Evolutionary conservation across 2,329 filamentous ascomycete genomes (phyloP).

Genomic region (Sarocladium kiliense): DNA sequence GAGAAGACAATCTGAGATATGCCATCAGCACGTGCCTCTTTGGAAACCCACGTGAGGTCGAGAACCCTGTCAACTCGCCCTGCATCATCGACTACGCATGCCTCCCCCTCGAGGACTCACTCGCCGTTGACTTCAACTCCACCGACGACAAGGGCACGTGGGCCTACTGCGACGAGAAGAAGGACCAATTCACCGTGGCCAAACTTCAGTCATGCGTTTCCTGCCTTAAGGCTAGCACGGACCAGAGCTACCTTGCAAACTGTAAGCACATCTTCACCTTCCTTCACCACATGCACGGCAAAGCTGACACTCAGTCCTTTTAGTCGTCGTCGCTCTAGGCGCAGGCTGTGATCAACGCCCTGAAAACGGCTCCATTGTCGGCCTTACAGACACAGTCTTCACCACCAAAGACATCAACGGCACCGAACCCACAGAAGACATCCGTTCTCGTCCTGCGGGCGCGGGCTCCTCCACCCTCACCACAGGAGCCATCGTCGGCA

Average conservation of each 20-base stretch:
- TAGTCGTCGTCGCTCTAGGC: constrained; percentile 42
- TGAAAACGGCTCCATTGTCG: constrained; percentile 27
- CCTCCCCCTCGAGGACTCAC: constrained; percentile 29
- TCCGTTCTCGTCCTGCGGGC: constrained; percentile 19
- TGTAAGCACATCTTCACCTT: constrained; percentile 35
- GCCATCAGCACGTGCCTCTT: constrained; percentile 43
- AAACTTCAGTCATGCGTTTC: constrained; percentile 32
- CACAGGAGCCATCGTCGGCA: constrained; percentile 47
- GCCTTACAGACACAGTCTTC: constrained; percentile 40
- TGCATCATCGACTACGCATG: constrained; percentile 40
- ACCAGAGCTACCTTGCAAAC: constrained; percentile 41
- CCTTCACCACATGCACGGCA: too few species aligned
- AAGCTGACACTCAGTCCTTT: constrained; percentile 11
- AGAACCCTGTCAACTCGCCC: constrained; percentile 26
- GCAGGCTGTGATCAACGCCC: constrained; percentile 44
- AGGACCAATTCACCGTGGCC: constrained; percentile 24
- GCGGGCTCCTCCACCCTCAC: constrained; percentile 30
- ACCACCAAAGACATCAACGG: constrained; percentile 30
- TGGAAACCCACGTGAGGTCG: constrained; percentile 23
- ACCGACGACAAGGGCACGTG: constrained; percentile 20
- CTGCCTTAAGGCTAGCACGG: constrained; percentile 35
- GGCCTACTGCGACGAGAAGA: constrained; percentile 36
- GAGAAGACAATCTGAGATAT: constrained; percentile 49
- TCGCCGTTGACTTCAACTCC: constrained; percentile 27
- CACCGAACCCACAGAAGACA: constrained; percentile 24